Evolutionary conservation across 768 basidiomycete genomes (phyloP), one percentile per base, ranked within the genome.

Genomic region (Pisolithus tinctorius): DNA sequence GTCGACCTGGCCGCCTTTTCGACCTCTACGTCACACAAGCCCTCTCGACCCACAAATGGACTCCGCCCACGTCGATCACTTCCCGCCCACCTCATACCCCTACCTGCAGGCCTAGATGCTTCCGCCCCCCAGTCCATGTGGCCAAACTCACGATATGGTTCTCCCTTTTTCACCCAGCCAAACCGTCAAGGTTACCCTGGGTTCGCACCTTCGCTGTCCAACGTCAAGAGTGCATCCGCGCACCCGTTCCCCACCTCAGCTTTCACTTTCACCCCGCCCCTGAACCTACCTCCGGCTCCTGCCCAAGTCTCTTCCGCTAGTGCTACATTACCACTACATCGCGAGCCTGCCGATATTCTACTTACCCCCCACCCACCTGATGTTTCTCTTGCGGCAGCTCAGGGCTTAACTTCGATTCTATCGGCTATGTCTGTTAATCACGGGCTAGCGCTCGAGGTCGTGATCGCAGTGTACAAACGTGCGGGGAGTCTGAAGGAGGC

Each of bases 361-460:
- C 29, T 55, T 14, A 3, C 30, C 4, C 54, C 55, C 0, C 58
- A 64, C 23, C 45, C 54, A 0, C 9, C 46, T 0, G 65, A 66
- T 20, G 1, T 65, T 2, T 17, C 50, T 26, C 16, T 68, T 4
- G 34, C 49, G 11, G 47, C 55, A 0, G 42, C 53, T 8, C 56
- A 69, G 6, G 74, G 72, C 2, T 58, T 73, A 13, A 57, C 60
- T 6, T 52, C 60, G 41, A 57, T 68, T 14, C 53, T 80, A 2
- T 57, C 63, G 9, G 61, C 60, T 50, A 76, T 82, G 65, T 70
- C 75, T 0, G 57, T 64, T 17, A 75, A 76, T 30, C 75, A 79
- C 39, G 73, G 74, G 14, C 75, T 76, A 52, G 62, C 60, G 11
- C 58, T 71, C 41, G 64, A 68, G 3, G 69, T 76, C 5, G 76